Conservation (phyloP, 495 filamentous ascomycete species). For the Aspergillus incahuasiensis region DNA sequence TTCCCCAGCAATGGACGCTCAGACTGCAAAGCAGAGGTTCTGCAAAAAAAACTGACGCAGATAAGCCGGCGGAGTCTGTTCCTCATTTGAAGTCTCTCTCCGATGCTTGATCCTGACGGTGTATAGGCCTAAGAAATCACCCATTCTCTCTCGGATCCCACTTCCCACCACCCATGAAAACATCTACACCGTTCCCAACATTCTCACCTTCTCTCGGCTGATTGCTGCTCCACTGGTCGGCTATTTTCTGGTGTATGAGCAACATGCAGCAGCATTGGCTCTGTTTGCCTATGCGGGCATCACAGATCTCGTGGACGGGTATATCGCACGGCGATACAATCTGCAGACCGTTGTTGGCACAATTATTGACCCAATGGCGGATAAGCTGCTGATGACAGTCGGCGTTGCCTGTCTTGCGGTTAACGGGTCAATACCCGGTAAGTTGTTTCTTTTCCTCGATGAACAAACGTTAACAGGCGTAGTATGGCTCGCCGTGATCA, state of each 20-base stretch:
- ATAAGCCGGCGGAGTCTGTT: constrained; percentile 21
- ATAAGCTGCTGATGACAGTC: constrained; percentile 92
- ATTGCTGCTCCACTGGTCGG: constrained; percentile 80
- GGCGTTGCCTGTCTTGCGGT: constrained; percentile 76
- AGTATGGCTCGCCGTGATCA: constrained; percentile 85
- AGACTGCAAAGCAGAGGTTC: constrained; percentile 23
- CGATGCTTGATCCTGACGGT: neutral
- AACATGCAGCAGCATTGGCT: constrained; percentile 69
- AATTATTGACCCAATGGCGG: constrained; percentile 93
- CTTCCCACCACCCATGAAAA: constrained; percentile 65
- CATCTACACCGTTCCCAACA: constrained; percentile 92
- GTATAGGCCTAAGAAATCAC: constrained; percentile 25
- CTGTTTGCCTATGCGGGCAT: constrained; percentile 89
- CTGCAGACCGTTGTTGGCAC: constrained; percentile 93
- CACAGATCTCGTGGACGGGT: constrained; percentile 89
- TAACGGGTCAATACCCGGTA: constrained; percentile 76
- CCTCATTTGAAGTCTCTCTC: neutral
- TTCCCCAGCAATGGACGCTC: constrained; percentile 2
- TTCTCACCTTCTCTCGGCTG: constrained; percentile 83
- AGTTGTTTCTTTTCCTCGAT: constrained; percentile 19
- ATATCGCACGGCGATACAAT: constrained; percentile 81
- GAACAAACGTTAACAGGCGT: neutral
- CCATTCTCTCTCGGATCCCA: constrained; percentile 47
- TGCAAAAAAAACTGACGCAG: constrained; percentile 20
- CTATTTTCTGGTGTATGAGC: constrained; percentile 80